phyloP scores from a whole-genome alignment of 345 rosid species.

The Balakata baccata region DNA sequence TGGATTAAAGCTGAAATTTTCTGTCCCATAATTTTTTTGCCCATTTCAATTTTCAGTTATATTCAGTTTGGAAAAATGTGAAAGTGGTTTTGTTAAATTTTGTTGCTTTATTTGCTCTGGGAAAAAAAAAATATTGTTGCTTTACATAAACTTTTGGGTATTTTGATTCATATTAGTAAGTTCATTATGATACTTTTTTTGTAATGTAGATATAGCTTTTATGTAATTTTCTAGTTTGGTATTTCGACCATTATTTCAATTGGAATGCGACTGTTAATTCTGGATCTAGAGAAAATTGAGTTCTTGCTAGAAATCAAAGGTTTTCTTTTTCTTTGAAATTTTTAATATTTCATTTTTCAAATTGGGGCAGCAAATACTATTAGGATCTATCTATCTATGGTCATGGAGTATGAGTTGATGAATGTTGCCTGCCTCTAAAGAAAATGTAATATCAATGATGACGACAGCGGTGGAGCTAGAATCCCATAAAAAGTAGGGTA shows the following conservation, averaged over 20 bases:
- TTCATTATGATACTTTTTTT: too few relatives aligned
- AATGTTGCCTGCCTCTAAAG: background rate
- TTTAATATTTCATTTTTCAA: background rate
- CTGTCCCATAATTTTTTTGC: too few relatives aligned
- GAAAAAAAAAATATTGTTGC: too few relatives aligned
- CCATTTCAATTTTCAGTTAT: background rate
- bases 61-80: background rate
- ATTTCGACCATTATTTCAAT: slow-evolving; percentile 1
- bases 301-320: background rate
- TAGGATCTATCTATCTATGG: background rate
- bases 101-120: background rate
- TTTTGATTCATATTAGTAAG: too few relatives aligned
- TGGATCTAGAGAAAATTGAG: slow-evolving; percentile 1
- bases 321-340: background rate
- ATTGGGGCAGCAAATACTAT: background rate
- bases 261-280: background rate
- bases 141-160: background rate
- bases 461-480: too few relatives aligned
- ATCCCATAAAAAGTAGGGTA: too few relatives aligned
- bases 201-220: too few relatives aligned
- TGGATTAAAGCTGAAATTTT: too few relatives aligned
- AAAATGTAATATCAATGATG: background rate
- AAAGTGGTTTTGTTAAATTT: background rate
- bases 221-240: background rate
- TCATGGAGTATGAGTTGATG: background rate